These are phyloP conservation scores for Saccharomycopsis hybrid DNA, from an alignment of 1,139 yeast genomes.

Conservation along the genomic window DNA sequence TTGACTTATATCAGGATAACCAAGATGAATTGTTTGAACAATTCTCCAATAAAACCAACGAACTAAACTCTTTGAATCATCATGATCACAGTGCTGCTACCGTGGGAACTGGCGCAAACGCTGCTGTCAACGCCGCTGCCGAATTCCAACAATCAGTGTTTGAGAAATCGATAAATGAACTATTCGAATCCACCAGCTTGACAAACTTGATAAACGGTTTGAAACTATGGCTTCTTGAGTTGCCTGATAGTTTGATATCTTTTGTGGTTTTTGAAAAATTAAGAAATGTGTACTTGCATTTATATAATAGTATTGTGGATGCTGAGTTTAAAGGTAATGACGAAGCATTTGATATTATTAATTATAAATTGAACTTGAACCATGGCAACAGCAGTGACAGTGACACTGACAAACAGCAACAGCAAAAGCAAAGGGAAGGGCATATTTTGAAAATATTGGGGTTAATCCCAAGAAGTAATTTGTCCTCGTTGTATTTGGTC, in stretches of 20 bases:
- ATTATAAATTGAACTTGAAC: slow-evolving; percentile 1
- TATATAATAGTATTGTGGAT: slow-evolving; percentile 4
- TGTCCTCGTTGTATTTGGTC: slow-evolving; percentile 24
- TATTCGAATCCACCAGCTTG: slow-evolving; percentile 1
- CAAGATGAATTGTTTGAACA: slow-evolving; percentile 4
- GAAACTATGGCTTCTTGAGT: slow-evolving; percentile 31
- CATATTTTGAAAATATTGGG: slow-evolving; percentile 18
- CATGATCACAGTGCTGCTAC: too few species aligned
- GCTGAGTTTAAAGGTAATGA: slow-evolving; percentile 1
- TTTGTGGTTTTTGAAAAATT: slow-evolving; percentile 27
- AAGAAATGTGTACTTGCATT: slow-evolving; percentile 14
- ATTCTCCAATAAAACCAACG: not conserved
- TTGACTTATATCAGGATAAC: slow-evolving; percentile 7
- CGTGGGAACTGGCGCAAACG: too few species aligned
- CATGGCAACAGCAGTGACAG: slow-evolving; percentile 1
- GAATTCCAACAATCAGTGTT: slow-evolving; percentile 9
- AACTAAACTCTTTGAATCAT: slow-evolving; percentile 10
- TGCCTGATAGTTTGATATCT: slow-evolving; percentile 32
- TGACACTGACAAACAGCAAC: not conserved
- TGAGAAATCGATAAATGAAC: slow-evolving; percentile 2
- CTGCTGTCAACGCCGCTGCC: not conserved
- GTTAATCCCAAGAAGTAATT: slow-evolving; percentile 27
- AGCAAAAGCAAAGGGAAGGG: slow-evolving; percentile 7
- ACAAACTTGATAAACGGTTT: slow-evolving; percentile 18
- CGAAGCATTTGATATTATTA: not conserved